Evolutionary conservation across 371 early-diverging fungal species (phyloP), one percentile per base, ranked within the genome.

Genomic region (Dichotomocladium elegans): DNA sequence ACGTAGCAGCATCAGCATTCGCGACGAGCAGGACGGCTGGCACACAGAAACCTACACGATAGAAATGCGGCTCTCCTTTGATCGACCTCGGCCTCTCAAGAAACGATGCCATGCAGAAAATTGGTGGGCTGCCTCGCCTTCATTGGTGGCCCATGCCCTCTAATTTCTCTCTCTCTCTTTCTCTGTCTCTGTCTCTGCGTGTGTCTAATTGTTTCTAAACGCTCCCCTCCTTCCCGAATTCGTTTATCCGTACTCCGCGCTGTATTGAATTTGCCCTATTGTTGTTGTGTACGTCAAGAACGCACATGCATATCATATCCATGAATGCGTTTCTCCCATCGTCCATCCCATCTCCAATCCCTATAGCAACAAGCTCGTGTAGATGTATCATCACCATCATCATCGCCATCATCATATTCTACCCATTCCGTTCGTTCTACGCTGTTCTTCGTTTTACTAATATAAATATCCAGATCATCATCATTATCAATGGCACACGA

Each of bases 101-200:
- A 40, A 50, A 50, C 41, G 43, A 49, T 7, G 24, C 17, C 33
- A 42, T 43, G 21, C 51, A 27, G 58, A 58, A 35, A 58, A 58
- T 31, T 58, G 58, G 58, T 58, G 58, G 58, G 51, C 58, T 9
- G 30, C 58, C 15, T 58, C 58, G 6, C 52, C 52, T 21, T 41
- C 58, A 35, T 25, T 58, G 9, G 19, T 27, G 11, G 34, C 49
- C 3, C 31, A 26, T 51, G 44, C 21, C 25, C 25, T 25, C 24
- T 35, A 26, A 14, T 41, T 14, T 35, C 9, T 34, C 25, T 34
- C 21, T 35, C 10, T 31, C 37, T 49, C 37, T 35, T 49, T 49
- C 17, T 14, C 12, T 49, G 34, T 4, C 40, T 22, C 25, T 24
- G 2, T 34, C 21, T 10, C 0, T 9, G 31, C 35, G 35, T 33